Percentiles rank a stretch among this genome's conserved stretches.
phyloP scores from a whole-genome alignment of 176 grass and related monocot species.

The Oryza longistaminata region DNA sequence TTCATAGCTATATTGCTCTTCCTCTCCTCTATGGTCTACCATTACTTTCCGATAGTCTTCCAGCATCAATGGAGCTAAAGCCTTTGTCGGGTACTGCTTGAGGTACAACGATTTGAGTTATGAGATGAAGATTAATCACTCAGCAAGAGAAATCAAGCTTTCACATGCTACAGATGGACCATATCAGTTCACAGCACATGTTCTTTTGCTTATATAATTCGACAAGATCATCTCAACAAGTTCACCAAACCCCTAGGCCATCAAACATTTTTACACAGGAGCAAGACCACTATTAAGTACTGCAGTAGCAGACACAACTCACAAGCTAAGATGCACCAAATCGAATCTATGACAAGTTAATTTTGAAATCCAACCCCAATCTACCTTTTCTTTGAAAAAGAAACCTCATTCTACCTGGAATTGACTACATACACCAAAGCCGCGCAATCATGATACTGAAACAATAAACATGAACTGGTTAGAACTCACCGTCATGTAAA shows the following conservation, averaged over 20 bases:
- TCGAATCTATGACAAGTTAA: background rate
- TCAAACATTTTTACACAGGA: background rate
- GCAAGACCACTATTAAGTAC: background rate
- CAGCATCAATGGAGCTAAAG: slow-evolving; percentile 94
- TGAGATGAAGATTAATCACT: slow-evolving; percentile 14
- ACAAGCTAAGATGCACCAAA: too few species aligned
- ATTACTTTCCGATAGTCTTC: slow-evolving; percentile 91
- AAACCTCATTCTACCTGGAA: background rate
- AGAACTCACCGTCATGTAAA: slow-evolving; percentile 85
- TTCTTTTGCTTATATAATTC: background rate
- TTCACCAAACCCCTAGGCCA: background rate
- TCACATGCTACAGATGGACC: background rate
- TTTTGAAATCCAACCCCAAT: background rate
- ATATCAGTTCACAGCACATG: background rate
- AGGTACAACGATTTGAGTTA: slow-evolving; percentile 28
- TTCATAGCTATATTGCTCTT: slow-evolving; percentile 73
- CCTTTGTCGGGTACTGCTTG: slow-evolving; percentile 92
- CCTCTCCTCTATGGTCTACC: slow-evolving; percentile 74
- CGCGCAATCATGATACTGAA: background rate
- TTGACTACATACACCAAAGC: background rate
- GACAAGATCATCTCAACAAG: background rate
- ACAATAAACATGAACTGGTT: background rate
- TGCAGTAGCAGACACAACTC: background rate
- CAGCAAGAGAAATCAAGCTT: slow-evolving; percentile 7
- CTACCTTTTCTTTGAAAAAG: too few species aligned